Evolutionary conservation across 1,284 basidiomycete genomes (phyloP).

Genomic region (Ceratobasidium papillatum): DNA sequence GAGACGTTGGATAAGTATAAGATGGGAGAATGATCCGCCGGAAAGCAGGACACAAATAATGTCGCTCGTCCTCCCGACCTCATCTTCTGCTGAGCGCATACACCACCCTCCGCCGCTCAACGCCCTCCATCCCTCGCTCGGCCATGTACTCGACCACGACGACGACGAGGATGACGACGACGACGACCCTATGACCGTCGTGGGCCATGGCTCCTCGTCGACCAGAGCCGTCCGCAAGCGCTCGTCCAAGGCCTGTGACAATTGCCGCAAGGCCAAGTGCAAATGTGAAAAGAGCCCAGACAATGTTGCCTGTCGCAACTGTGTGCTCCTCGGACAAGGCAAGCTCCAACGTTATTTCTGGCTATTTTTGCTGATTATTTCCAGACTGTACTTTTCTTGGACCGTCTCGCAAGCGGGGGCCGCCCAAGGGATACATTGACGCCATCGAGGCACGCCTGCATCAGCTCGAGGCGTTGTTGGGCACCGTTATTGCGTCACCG

Average conservation of each 20-base stretch:
- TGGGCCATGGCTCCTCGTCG: constrained; percentile 13
- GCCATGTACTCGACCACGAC: constrained; percentile 51
- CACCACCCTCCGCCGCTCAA: constrained; percentile 37
- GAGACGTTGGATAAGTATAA: constrained; percentile 16
- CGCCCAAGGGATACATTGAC: constrained; percentile 90
- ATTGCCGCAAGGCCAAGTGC: constrained; percentile 83
- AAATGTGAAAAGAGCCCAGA: constrained; percentile 68
- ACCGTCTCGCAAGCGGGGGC: constrained; percentile 55
- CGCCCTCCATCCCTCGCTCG: constrained; percentile 48
- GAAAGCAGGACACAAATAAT: constrained; percentile 20
- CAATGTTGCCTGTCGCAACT: constrained; percentile 72
- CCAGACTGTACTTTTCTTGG: constrained; percentile 82
- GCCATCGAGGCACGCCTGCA: constrained; percentile 88
- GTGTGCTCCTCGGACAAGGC: constrained; percentile 75
- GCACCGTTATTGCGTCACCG: constrained; percentile 68
- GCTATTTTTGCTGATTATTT: constrained; percentile 29
- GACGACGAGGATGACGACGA: constrained; percentile 64
- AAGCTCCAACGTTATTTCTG: constrained; percentile 47
- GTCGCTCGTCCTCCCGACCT: constrained; percentile 30
- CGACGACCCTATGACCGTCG: constrained; percentile 54
- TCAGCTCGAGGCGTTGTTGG: constrained; percentile 84
- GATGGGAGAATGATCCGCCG: constrained; percentile 39
- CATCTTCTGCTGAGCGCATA: constrained; percentile 19
- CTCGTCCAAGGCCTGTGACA: constrained; percentile 66
- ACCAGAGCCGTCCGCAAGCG: constrained; percentile 48